These are phyloP conservation scores for Plasmodium coatneyi DNA, from an alignment of 169 alveolate genomes.

Conservation along the genomic window DNA sequence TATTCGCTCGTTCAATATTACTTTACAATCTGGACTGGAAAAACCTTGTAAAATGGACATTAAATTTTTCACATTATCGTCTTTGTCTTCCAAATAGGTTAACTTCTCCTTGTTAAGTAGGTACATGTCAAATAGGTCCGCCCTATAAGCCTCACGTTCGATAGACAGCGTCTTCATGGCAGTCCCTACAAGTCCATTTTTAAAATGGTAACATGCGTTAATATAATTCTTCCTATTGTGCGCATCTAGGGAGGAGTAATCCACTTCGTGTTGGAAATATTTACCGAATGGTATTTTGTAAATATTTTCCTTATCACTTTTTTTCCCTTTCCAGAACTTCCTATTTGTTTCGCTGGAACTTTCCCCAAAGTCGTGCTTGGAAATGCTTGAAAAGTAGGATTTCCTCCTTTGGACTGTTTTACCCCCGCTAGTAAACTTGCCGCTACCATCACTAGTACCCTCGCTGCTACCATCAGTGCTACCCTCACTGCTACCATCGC, in stretches of 20 bases:
- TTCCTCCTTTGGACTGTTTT: not conserved
- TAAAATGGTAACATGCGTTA: not conserved
- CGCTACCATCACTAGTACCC: not conserved
- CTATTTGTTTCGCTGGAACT: not conserved
- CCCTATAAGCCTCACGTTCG: slow-evolving; percentile 47
- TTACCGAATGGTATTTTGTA: not conserved
- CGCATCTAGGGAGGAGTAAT: not conserved
- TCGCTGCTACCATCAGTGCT: not conserved
- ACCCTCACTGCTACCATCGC: not conserved
- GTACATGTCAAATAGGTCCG: slow-evolving; percentile 42
- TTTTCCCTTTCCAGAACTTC: not conserved
- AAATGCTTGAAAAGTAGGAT: not conserved
- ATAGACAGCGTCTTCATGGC: slow-evolving; percentile 35
- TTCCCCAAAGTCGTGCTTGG: not conserved
- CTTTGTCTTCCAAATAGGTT: slow-evolving; percentile 12
- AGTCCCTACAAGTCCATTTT: slow-evolving; percentile 46
- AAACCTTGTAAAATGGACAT: slow-evolving; percentile 11
- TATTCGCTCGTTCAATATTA: slow-evolving; percentile 15
- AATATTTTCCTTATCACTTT: slow-evolving; percentile 3
- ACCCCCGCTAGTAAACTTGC: not conserved
- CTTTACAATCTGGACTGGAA: slow-evolving; percentile 15
- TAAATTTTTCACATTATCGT: slow-evolving; percentile 1
- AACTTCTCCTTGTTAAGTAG: slow-evolving; percentile 17
- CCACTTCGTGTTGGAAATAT: not conserved
- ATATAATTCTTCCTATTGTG: not conserved